Evolutionary conservation across 306 rosid species (phyloP), one percentile per base, ranked within the genome.

Genomic region (Vigna unguiculata): DNA sequence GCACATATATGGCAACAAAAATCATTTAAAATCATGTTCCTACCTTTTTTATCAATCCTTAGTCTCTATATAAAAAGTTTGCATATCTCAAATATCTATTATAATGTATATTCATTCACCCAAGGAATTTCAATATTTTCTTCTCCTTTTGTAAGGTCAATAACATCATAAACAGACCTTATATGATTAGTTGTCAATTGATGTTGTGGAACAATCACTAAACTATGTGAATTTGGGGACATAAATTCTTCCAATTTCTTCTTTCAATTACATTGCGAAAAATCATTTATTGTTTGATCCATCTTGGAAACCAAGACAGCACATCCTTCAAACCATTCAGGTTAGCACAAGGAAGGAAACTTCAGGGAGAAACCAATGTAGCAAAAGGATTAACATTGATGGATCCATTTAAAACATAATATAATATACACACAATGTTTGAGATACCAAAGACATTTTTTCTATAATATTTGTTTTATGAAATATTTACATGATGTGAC

Each of bases 131-230:
- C 54, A 68, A 88, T 88, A 63, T 73, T 87, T 89, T 95, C 99
- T 83, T 88, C 96, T 75, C 93, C 99, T 87, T 83, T 95, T 7
- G 93, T 81, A 77, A 95, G 73, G 80, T 95, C 99, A 57, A 71
- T 71, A 17, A 80, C 81, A 76, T 88, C 87, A 71, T 85, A 88
- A 74, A 82, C 63, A 75, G 86, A 83, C 85, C 93, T 86, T 53
- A 84, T 49, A 69, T 89, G 91, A 80, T 78, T 87, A 61, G 57
- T 77, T 74, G 84, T 72, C 54, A 82, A 81, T 32, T 89, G 71
- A 80, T 69, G 63, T 57, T 75, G 86, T 19, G 88, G 85, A 84
- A 81, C 90, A 84, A 84, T 86, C 55, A 85, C 89, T 83, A 89
- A 81, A 85, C 82, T 63, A 63, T 12, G 67, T 3, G 81, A 70